A percentile compares a stretch with the other conserved stretches of the same genome.
These are phyloP conservation scores for Vickermania ingenoplastis DNA, from an alignment of 208 protist genomes.

Conservation along the genomic window DNA sequence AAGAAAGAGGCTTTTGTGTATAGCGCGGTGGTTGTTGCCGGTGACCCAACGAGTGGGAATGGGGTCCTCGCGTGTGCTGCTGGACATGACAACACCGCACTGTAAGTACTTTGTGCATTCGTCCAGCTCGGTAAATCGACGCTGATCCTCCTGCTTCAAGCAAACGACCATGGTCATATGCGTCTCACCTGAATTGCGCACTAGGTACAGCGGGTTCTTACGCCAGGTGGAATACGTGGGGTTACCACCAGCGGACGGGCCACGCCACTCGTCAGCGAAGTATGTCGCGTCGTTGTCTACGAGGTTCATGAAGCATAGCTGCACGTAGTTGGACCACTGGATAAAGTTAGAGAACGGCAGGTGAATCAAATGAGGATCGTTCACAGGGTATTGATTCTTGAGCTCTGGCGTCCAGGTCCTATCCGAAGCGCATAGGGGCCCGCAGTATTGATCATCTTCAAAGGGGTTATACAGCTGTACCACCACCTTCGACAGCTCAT, in stretches of 20 bases:
- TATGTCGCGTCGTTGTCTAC: conserved; percentile 19
- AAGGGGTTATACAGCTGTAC: conserved; percentile 66
- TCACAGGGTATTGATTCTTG: conserved; percentile 24
- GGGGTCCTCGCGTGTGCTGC: conserved; percentile 17
- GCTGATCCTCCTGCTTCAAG: conserved; percentile 58
- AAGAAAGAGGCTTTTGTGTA: conserved; percentile 67
- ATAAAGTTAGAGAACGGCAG: conserved; percentile 46
- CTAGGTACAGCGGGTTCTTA: conserved; percentile 62
- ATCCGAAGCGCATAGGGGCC: conserved; percentile 45
- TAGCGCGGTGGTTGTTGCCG: conserved; percentile 47
- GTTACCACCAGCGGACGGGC: conserved; percentile 43
- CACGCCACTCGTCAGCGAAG: conserved; percentile 38
- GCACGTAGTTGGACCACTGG: conserved; percentile 31
- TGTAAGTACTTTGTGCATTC: conserved; percentile 38
- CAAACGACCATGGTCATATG: conserved; percentile 24
- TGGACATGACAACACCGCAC: conserved; percentile 44
- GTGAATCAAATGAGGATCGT: conserved; percentile 47
- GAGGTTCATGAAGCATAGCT: conserved; percentile 46
- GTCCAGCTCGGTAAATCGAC: conserved; percentile 26
- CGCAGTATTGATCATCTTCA: conserved; percentile 49
- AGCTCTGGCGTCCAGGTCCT: conserved; percentile 33
- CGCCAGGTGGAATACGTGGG: conserved; percentile 59
- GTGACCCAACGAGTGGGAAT: conserved; percentile 54
- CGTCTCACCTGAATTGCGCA: conserved; percentile 36
- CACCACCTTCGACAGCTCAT: conserved; percentile 35